Base-by-base conservation (phyloP, 225 moss, liverwort and hornwort species). In the Ulota crispa region DNA sequence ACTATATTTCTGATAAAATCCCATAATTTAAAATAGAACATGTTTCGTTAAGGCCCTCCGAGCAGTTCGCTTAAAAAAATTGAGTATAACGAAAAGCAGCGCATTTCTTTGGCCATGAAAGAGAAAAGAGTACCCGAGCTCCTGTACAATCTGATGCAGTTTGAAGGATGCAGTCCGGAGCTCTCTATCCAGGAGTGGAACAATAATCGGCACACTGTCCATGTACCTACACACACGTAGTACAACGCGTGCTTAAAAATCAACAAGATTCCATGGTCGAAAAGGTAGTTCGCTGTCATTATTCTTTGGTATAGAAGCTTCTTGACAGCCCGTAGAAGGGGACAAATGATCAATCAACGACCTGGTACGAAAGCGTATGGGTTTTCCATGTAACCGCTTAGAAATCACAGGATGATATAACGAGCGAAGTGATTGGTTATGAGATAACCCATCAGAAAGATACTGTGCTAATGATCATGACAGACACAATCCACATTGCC, bases 131-230 rank as follows among this genome's bases (percentile, higher is more conserved):
- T 83, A 96, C 95, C 93, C 79, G 53, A 99, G 93, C 81, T 99
- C 98, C 82, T 94, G 92, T 68, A 89, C 77, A 70, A 91, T 90
- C 78, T 93, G 94, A 73, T 95, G 94, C 84, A 95, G 83, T 86
- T 89, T 99, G 70, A 89, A 69, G 9, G 91, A 83, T 56, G 91
- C 88, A 64, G 83, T 88, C 59, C 98, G 91, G 75, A 94, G 92
- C 81, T 99, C 98, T 79, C 84, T 91, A 68, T 99, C 95, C 82
- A 99, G 78, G 76, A 99, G 87, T 19, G 95, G 98, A 81, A 99
- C 94, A 70, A 99, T 95, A 54, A 86, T 85, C 34, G 98, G 98
- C 66, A 99, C 94, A 54, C 92, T 99, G 43, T 95, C 94, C 98
- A 99, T 93, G 85, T 99, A 99, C 85, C 95, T 95, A 75, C 61